Conservation (phyloP, 202 grass and related monocot species). For the Elaeis oleifera region DNA sequence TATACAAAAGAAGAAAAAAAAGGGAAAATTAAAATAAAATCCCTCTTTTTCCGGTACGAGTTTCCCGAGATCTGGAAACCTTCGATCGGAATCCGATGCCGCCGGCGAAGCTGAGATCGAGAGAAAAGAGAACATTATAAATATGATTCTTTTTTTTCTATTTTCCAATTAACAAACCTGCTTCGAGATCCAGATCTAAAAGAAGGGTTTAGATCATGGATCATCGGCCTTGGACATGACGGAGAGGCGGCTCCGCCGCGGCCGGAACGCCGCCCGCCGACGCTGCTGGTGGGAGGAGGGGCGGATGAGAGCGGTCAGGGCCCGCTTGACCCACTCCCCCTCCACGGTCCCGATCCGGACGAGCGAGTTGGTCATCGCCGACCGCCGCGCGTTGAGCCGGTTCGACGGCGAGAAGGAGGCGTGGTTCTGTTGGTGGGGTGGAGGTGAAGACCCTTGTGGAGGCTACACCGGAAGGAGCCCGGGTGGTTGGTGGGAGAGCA, state of each 20-base stretch:
- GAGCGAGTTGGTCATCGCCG: slow-evolving; percentile 10
- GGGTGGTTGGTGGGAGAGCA: slow-evolving; percentile 73
- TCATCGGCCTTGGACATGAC: slow-evolving; percentile 7
- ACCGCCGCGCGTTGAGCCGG: slow-evolving; percentile 16
- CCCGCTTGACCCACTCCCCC: slow-evolving; percentile 12
- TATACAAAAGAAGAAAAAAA: too few species aligned
- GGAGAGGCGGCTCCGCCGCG: slow-evolving; percentile 8
- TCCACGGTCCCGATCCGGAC: slow-evolving; percentile 13
- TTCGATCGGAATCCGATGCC: too few species aligned
- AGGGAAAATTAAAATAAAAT: too few species aligned
- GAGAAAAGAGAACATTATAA: too few species aligned
- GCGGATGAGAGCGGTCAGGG: slow-evolving; percentile 12
- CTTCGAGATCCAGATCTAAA: neutral
- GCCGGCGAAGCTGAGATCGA: too few species aligned
- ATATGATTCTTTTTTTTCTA: neutral
- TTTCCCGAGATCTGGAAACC: too few species aligned
- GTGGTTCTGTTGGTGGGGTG: neutral
- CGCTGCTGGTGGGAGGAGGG: slow-evolving; percentile 16
- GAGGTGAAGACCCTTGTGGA: slow-evolving; percentile 33
- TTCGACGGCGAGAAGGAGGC: slow-evolving; percentile 1
- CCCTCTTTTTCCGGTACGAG: too few species aligned
- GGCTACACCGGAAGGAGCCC: slow-evolving; percentile 69
- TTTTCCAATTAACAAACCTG: neutral
- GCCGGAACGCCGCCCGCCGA: neutral
- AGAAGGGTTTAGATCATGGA: neutral